Conservation (phyloP, 2,329 filamentous ascomycete genomes). For the Colletotrichum coccodes region DNA sequence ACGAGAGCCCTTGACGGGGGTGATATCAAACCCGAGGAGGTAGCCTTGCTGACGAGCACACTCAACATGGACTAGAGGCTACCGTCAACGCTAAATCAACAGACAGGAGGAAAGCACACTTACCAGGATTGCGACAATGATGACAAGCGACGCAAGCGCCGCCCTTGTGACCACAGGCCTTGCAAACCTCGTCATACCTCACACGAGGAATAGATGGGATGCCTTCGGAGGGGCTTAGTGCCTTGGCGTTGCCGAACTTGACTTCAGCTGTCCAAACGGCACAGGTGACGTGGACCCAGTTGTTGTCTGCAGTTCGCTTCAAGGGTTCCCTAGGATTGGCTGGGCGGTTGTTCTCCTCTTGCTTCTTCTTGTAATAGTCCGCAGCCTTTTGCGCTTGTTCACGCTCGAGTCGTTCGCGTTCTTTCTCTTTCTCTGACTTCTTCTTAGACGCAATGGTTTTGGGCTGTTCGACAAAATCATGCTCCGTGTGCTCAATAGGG, state of each 20-base stretch:
- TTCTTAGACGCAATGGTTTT: conserved; percentile 89
- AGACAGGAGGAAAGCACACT: conserved; percentile 39
- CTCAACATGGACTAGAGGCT: conserved; percentile 78
- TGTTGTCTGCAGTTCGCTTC: conserved; percentile 95
- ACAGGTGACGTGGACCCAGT: conserved; percentile 97
- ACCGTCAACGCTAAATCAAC: conserved; percentile 33
- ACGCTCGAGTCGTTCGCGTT: conserved; percentile 86
- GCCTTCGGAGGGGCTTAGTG: conserved; percentile 87
- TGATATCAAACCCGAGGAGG: conserved; percentile 88
- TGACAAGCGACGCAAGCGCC: conserved; percentile 89
- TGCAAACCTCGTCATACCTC: conserved; percentile 82
- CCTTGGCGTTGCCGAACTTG: conserved; percentile 87
- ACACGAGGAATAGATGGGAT: conserved; percentile 82
- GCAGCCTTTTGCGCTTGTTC: conserved; percentile 83
- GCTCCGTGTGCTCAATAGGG: conserved; percentile 81
- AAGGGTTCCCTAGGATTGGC: conserved; percentile 87
- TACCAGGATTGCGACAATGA: conserved; percentile 70
- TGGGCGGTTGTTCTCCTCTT: conserved; percentile 86
- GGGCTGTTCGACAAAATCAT: conserved; percentile 85
- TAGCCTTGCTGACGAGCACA: conserved; percentile 89
- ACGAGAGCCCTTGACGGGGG: conserved; percentile 87
- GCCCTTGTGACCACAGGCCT: conserved; percentile 78
- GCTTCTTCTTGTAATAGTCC: conserved; percentile 84
- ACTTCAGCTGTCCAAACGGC: conserved; percentile 93
- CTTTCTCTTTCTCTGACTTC: conserved; percentile 85